These are phyloP conservation scores for Coniochaeta sp. DNA, from an alignment of 2,329 filamentous ascomycete genomes.

Conservation along the genomic window DNA sequence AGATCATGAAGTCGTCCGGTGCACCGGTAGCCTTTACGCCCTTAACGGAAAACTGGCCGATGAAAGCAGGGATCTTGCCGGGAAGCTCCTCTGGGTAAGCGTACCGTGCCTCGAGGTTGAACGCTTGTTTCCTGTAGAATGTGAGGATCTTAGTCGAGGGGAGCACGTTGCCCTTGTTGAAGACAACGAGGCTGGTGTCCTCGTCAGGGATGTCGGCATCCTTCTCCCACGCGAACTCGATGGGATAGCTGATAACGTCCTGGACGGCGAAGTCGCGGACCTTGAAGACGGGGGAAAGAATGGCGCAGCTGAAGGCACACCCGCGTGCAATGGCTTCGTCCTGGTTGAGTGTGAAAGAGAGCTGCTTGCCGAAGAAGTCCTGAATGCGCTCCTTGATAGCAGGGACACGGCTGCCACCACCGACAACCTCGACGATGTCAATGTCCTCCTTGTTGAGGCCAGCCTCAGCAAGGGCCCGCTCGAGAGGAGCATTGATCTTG, in stretches of 20 bases:
- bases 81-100: slow-evolving; percentile 80
- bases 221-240: slow-evolving; percentile 99
- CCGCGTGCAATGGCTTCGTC: slow-evolving; percentile 95
- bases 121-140: slow-evolving; percentile 97
- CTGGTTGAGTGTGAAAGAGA: slow-evolving; percentile 96
- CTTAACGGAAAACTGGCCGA: slow-evolving; percentile 97
- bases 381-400: slow-evolving; percentile 85
- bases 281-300: slow-evolving; percentile 94
- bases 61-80: slow-evolving; percentile 88
- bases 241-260: slow-evolving; percentile 96
- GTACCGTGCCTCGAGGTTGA: slow-evolving; percentile 93
- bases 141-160: slow-evolving; percentile 98
- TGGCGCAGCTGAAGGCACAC: slow-evolving; percentile 95
- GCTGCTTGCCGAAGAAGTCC: slow-evolving; percentile 82
- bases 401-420: slow-evolving; percentile 90
- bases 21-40: slow-evolving; percentile 80
- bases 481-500: slow-evolving; percentile 66
- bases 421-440: slow-evolving; percentile 86
- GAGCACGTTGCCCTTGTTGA: slow-evolving; percentile 94
- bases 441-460: slow-evolving; percentile 90
- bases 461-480: slow-evolving; percentile 90
- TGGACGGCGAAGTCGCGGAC: slow-evolving; percentile 97
- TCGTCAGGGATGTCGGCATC: slow-evolving; percentile 96
- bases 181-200: slow-evolving; percentile 94
- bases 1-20: slow-evolving; percentile 98